phyloP scores from a whole-genome alignment of 257 asterid species.

The Penstemon barbatus region DNA sequence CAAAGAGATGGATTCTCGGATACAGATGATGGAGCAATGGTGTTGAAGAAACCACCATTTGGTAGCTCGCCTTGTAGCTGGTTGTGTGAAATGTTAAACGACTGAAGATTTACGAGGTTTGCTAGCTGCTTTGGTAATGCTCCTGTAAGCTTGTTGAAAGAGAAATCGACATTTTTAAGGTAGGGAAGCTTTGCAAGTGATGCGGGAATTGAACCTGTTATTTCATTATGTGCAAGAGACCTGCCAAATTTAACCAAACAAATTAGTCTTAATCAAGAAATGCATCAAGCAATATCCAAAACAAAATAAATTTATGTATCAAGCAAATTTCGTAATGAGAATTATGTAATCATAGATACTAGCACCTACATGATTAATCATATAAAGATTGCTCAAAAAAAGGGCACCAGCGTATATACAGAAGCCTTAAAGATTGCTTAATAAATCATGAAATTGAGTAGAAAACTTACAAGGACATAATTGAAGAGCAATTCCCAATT shows the following conservation, averaged over 20 bases:
- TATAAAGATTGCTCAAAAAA: slow-evolving; percentile 10
- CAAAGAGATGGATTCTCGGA: slow-evolving; percentile 74
- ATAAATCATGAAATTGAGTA: slow-evolving; percentile 21
- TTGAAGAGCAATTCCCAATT: slow-evolving; percentile 55
- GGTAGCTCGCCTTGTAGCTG: slow-evolving; percentile 84
- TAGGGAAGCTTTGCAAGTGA: slow-evolving; percentile 53
- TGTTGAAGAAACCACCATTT: slow-evolving; percentile 70
- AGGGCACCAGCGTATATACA: neutral
- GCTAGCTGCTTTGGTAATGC: slow-evolving; percentile 68
- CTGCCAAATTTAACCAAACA: slow-evolving; percentile 44
- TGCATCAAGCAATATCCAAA: neutral
- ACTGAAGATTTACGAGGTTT: slow-evolving; percentile 62
- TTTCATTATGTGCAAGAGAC: slow-evolving; percentile 58
- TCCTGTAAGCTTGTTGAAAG: slow-evolving; percentile 78
- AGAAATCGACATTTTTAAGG: slow-evolving; percentile 64
- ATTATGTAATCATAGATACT: neutral
- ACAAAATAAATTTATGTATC: neutral
- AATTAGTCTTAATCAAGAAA: slow-evolving; percentile 17
- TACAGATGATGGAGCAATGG: slow-evolving; percentile 69
- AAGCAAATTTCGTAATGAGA: neutral
- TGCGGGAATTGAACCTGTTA: slow-evolving; percentile 64
- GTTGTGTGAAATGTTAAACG: slow-evolving; percentile 83
- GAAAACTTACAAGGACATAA: slow-evolving; percentile 64
- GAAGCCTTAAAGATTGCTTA: neutral
- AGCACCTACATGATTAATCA: slow-evolving; percentile 12